A percentile compares a stretch with the other conserved stretches of the same genome.
Conservation (phyloP, 2,329 filamentous ascomycete genomes). For the Huntiella decipiens region DNA sequence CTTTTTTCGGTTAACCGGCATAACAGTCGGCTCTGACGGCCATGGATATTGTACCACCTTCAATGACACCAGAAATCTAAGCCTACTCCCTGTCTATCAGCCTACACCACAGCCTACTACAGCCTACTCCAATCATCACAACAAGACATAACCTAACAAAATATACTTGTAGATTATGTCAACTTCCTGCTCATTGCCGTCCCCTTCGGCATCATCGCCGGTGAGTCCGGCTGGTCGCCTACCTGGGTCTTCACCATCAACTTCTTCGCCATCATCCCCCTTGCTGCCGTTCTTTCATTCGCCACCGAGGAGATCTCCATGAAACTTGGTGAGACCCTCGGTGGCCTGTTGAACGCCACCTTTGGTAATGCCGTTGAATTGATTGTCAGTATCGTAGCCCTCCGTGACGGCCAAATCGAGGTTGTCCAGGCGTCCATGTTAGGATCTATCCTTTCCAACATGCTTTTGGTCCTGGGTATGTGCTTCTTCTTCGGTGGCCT, state of each 20-base stretch:
- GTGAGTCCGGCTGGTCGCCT: constrained; percentile 40
- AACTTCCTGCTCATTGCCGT: constrained; percentile 59
- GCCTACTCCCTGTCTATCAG: background rate
- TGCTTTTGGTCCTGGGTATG: constrained; percentile 69
- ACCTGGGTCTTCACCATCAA: constrained; percentile 56
- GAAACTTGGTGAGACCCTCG: constrained; percentile 54
- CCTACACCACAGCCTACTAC: background rate
- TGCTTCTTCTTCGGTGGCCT: constrained; percentile 62
- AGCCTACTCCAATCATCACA: background rate
- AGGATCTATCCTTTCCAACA: constrained; percentile 85
- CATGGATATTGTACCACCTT: background rate
- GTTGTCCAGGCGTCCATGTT: constrained; percentile 98
- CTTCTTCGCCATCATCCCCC: constrained; percentile 62
- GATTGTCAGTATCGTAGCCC: constrained; percentile 79
- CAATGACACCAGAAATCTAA: background rate
- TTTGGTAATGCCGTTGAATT: constrained; percentile 68
- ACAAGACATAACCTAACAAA: background rate
- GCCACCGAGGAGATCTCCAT: constrained; percentile 60
- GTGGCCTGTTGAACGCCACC: constrained; percentile 56
- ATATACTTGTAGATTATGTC: constrained; percentile 28
- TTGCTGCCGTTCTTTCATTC: constrained; percentile 55
- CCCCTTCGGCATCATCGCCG: constrained; percentile 52
- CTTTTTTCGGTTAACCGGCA: constrained; percentile 2
- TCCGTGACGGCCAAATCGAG: constrained; percentile 69
- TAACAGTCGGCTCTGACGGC: background rate